phyloP scores from a whole-genome alignment of 768 basidiomycete genomes.

The Cantharellus anzutake region DNA sequence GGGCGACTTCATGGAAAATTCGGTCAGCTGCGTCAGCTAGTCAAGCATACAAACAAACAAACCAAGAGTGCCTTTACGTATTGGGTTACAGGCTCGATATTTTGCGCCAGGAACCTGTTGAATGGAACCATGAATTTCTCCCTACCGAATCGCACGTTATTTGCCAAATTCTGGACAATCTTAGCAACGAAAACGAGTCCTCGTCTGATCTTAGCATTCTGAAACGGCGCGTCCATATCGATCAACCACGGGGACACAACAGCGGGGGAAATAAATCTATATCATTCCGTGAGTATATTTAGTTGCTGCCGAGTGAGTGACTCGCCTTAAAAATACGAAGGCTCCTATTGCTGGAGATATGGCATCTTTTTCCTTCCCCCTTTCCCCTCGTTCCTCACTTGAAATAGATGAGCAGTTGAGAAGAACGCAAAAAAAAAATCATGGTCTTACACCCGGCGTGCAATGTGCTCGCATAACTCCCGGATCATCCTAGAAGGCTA shows the following conservation, averaged over 20 bases:
- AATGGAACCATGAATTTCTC: neutral
- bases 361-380: neutral
- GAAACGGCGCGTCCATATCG: slow-evolving; percentile 56
- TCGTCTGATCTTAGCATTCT: slow-evolving; percentile 40
- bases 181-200: slow-evolving; percentile 79
- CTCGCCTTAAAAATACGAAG: slow-evolving; percentile 74
- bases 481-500: slow-evolving; percentile 49
- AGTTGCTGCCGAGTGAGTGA: neutral
- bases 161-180: slow-evolving; percentile 82
- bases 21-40: neutral
- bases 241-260: slow-evolving; percentile 72
- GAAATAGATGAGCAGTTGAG: neutral
- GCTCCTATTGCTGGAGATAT: slow-evolving; percentile 48
- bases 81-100: neutral
- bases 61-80: neutral
- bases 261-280: slow-evolving; percentile 78
- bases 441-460: slow-evolving; percentile 46
- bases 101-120: slow-evolving; percentile 31
- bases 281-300: neutral
- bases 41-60: neutral
- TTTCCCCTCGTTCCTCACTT: neutral
- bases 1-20: neutral
- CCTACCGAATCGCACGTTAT: slow-evolving; percentile 73
- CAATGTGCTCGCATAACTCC: slow-evolving; percentile 71
- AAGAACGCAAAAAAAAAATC: neutral